Evolutionary conservation across 2,329 filamentous ascomycete species (phyloP).

Genomic region (Alternaria consortialis): DNA sequence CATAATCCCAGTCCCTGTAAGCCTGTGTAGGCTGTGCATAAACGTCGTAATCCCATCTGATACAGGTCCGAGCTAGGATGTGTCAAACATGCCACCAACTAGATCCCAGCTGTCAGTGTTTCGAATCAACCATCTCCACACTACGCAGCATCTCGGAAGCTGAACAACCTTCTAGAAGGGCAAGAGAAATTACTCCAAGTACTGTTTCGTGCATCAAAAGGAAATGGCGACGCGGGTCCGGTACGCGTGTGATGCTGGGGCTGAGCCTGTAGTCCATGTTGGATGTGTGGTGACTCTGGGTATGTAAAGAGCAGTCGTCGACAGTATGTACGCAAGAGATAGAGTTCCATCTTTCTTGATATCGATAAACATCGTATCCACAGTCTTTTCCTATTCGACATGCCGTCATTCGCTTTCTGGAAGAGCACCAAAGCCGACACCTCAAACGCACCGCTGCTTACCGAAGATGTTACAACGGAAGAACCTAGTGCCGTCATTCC

Average conservation of each 20-base stretch:
- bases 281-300: constrained; percentile 2
- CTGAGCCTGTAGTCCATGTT: constrained; percentile 7
- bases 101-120: constrained; percentile 12
- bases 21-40: constrained; percentile 13
- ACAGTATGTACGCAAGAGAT: neutral
- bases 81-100: constrained; percentile 8
- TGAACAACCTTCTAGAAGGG: neutral
- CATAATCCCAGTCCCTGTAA: neutral
- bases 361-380: neutral
- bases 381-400: constrained; percentile 3
- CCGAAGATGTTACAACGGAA: constrained; percentile 8
- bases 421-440: constrained; percentile 26
- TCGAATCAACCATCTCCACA: constrained; percentile 2
- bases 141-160: neutral
- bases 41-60: constrained; percentile 23
- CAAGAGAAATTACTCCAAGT: neutral
- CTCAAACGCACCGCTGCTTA: constrained; percentile 13
- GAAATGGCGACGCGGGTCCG: constrained; percentile 24
- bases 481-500: constrained; percentile 1
- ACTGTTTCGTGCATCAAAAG: neutral
- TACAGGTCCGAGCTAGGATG: constrained; percentile 10
- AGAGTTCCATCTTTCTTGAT: neutral
- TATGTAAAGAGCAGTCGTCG: neutral
- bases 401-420: constrained; percentile 38
- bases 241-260: constrained; percentile 15